phyloP scores from a whole-genome alignment of 352 stramenopile species.

The Globisporangium nunn region DNA sequence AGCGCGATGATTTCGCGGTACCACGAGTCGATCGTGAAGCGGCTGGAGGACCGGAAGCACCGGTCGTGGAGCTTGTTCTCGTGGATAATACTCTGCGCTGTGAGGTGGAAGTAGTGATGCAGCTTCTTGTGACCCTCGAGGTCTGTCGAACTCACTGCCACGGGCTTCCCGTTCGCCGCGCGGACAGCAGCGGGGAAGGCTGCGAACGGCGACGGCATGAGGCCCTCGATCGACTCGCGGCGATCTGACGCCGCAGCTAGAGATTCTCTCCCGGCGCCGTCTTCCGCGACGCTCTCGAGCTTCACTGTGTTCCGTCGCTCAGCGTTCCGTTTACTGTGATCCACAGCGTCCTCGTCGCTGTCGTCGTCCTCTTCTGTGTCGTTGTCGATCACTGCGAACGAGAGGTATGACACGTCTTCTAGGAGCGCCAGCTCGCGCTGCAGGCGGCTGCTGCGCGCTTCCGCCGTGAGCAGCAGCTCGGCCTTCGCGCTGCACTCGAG shows the following conservation, averaged over 20 bases:
- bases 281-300: background rate
- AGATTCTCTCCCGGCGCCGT: background rate
- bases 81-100: slow-evolving; percentile 81
- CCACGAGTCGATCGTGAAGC: slow-evolving; percentile 80
- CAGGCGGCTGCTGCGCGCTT: slow-evolving; percentile 58
- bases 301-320: background rate
- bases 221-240: background rate
- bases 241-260: background rate
- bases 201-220: slow-evolving; percentile 23
- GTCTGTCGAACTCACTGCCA: slow-evolving; percentile 45
- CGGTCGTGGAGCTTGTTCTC: slow-evolving; percentile 77
- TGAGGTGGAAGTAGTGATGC: slow-evolving; percentile 85
- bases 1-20: slow-evolving; percentile 69
- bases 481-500: slow-evolving; percentile 41
- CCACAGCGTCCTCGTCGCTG: slow-evolving; percentile 30
- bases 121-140: slow-evolving; percentile 77
- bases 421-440: slow-evolving; percentile 71
- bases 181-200: slow-evolving; percentile 26
- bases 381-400: slow-evolving; percentile 51
- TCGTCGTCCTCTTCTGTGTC: slow-evolving; percentile 68
- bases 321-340: slow-evolving; percentile 1
- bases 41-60: slow-evolving; percentile 75
- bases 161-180: slow-evolving; percentile 22
- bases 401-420: slow-evolving; percentile 71
- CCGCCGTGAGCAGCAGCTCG: slow-evolving; percentile 51